Percentiles rank a stretch among this genome's conserved stretches.
These are phyloP conservation scores for Neophaeococcomyces mojaviensis DNA, from an alignment of 2,329 filamentous ascomycete species.

Conservation along the genomic window DNA sequence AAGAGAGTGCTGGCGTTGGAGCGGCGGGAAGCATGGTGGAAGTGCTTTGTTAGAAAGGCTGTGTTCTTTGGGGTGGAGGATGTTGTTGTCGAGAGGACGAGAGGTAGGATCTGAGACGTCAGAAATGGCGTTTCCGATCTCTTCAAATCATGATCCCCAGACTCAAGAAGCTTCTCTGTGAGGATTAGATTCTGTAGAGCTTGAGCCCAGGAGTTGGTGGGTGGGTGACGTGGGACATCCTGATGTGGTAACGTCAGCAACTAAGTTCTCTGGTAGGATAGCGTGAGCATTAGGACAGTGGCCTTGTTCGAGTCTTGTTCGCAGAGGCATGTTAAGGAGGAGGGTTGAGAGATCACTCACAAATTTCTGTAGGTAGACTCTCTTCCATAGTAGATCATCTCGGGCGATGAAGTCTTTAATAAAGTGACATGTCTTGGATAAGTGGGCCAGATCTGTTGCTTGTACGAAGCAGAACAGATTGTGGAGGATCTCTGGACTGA, in stretches of 20 bases:
- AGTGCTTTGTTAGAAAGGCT: constrained; percentile 30
- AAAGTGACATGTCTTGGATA: constrained; percentile 46
- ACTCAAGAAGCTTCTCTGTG: constrained; percentile 40
- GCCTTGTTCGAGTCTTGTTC: not conserved
- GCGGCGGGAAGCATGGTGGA: constrained; percentile 30
- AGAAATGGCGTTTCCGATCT: not conserved
- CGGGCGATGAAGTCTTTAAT: constrained; percentile 49
- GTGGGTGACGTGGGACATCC: not conserved
- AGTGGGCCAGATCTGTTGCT: constrained; percentile 48
- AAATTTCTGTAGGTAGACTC: constrained; percentile 52
- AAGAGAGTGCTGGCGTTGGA: constrained; percentile 54
- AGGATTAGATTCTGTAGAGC: constrained; percentile 29
- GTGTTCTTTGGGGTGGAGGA: too few species aligned
- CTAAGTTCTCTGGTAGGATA: not conserved
- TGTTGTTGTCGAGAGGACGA: constrained; percentile 1
- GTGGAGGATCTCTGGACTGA: constrained; percentile 58
- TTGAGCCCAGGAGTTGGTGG: not conserved
- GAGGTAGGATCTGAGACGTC: constrained; percentile 4
- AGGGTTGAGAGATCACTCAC: constrained; percentile 33
- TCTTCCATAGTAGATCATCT: constrained; percentile 54
- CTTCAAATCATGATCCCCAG: constrained; percentile 35
- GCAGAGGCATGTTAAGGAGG: not conserved
- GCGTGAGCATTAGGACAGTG: too few species aligned
- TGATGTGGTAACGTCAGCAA: not conserved
- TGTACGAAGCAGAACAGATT: constrained; percentile 51